Percentiles rank a stretch among this genome's conserved stretches.
These are phyloP conservation scores for Lipomyces yarrowii DNA, from an alignment of 1,139 yeast species.

Conservation along the genomic window DNA sequence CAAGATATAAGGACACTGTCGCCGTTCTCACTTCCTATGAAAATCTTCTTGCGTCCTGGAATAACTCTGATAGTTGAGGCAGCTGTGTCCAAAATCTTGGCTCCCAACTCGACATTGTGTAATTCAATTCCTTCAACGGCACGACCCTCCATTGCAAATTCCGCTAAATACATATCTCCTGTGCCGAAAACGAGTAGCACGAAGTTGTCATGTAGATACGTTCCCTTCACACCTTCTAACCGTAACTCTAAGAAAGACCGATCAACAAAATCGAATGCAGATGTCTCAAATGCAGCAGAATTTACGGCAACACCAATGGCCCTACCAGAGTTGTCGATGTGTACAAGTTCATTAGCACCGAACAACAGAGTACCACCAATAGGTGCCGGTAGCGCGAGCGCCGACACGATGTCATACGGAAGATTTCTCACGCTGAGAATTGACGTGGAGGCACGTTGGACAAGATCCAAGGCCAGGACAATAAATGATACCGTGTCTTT, in stretches of 20 bases:
- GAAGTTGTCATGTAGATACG: conserved; percentile 54
- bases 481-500: conserved; percentile 67
- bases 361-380: conserved; percentile 70
- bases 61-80: conserved; percentile 24
- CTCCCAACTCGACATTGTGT: conserved; percentile 27
- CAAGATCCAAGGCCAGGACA: conserved; percentile 66
- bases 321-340: conserved; percentile 82
- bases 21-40: conserved; percentile 51
- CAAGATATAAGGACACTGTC: conserved; percentile 48
- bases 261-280: conserved; percentile 57
- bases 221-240: conserved; percentile 59
- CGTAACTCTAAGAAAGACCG: conserved; percentile 55
- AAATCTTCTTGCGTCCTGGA: conserved; percentile 39
- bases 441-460: conserved; percentile 64
- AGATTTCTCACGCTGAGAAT: conserved; percentile 64
- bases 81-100: conserved; percentile 16
- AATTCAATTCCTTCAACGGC: conserved; percentile 44
- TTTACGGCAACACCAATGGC: conserved; percentile 69
- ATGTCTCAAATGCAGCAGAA: conserved; percentile 53
- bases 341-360: conserved; percentile 78
- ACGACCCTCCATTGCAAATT: conserved; percentile 55
- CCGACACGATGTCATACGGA: conserved; percentile 72
- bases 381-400: conserved; percentile 67
- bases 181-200: conserved; percentile 55
- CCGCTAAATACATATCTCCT: conserved; percentile 57